A percentile compares a stretch with the other conserved stretches of the same genome.
Evolutionary conservation across 176 grass and related monocot species (phyloP).

Genomic region (Oryza nivara): DNA sequence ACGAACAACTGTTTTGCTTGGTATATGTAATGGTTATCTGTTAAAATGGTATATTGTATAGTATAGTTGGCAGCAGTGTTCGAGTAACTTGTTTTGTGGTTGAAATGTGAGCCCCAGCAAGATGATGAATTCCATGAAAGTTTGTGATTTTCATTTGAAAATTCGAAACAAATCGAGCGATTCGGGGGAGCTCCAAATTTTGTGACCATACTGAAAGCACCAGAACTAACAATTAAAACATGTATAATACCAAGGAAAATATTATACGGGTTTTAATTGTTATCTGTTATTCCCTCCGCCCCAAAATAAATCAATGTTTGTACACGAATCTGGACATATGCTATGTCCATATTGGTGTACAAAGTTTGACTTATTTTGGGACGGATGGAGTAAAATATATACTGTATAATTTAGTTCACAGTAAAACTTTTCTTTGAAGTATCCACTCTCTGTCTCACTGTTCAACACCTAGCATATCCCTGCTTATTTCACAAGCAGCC

Average conservation of each 20-base stretch:
- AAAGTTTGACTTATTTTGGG: no score
- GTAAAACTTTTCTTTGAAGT: background rate
- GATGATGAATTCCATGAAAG: no score
- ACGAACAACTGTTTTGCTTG: background rate
- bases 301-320: no score
- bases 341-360: no score
- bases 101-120: no score
- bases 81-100: no score
- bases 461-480: constrained; percentile 12
- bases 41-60: background rate
- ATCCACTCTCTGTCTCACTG: background rate
- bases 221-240: no score
- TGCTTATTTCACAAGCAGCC: constrained; percentile 12
- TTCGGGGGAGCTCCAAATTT: background rate
- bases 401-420: background rate
- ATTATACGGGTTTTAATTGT: background rate
- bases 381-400: background rate
- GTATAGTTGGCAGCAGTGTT: background rate
- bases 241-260: no score
- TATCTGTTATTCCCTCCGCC: background rate
- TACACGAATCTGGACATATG: no score
- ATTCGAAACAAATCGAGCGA: no score
- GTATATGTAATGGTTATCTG: background rate
- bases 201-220: constrained; percentile 5
- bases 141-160: no score